phyloP scores from a whole-genome alignment of 2,329 filamentous ascomycete species.

The Erysiphe pulchra region DNA sequence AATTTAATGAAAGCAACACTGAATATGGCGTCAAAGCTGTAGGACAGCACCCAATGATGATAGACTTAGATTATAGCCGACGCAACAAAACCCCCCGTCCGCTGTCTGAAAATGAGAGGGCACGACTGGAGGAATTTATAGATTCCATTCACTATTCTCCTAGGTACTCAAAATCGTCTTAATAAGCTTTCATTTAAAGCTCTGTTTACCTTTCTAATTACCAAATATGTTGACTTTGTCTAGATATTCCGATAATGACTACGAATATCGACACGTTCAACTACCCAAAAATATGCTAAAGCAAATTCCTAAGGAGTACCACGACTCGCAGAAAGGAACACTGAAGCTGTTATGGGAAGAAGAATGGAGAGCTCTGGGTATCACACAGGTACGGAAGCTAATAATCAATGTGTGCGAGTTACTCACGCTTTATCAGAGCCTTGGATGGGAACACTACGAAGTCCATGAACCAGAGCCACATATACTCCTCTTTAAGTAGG shows the following conservation, averaged over 20 bases:
- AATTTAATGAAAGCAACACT: neutral
- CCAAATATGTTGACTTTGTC: neutral
- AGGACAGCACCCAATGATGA: neutral
- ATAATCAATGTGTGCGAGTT: neutral
- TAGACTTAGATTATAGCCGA: slow-evolving; percentile 37
- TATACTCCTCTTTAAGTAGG: slow-evolving; percentile 94
- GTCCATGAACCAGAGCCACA: slow-evolving; percentile 97
- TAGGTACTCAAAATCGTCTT: slow-evolving; percentile 27
- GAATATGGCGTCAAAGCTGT: neutral
- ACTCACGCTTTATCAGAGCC: slow-evolving; percentile 33
- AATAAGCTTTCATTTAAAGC: neutral
- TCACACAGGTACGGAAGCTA: slow-evolving; percentile 52
- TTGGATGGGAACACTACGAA: slow-evolving; percentile 98
- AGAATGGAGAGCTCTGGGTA: slow-evolving; percentile 89
- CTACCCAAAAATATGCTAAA: slow-evolving; percentile 97
- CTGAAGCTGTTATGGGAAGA: slow-evolving; percentile 95
- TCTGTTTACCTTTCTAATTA: neutral
- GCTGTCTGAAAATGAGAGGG: slow-evolving; percentile 56
- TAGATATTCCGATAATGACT: slow-evolving; percentile 82
- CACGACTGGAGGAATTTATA: slow-evolving; percentile 69
- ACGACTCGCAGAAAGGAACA: slow-evolving; percentile 69
- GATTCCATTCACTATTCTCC: slow-evolving; percentile 90
- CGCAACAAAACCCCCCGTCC: slow-evolving; percentile 70
- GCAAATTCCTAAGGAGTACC: slow-evolving; percentile 83
- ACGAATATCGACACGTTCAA: slow-evolving; percentile 93